Evolutionary conservation across 176 grass and related monocot genomes (phyloP), one percentile per base, ranked within the genome.

Genomic region (Juncus effusus): DNA sequence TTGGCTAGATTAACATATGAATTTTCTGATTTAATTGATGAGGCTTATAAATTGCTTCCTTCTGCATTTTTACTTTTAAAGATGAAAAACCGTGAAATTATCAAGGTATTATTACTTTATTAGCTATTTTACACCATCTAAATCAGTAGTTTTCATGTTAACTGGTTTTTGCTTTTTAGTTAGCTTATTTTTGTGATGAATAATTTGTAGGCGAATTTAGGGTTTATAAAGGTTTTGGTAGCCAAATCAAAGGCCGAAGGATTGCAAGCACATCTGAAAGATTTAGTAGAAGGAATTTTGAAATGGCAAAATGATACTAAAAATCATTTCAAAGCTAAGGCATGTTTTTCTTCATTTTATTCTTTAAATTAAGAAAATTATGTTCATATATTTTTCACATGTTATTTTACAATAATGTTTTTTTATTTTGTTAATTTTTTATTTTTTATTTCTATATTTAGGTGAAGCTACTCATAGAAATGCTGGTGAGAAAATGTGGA

Each of bases 401-500:
- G 19, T 36, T 37, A 40, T 11, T 73, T 38, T 63, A 3, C 56
- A 62, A 14, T 59, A 69, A 1, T 28, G 19, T 28, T 28, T 28
- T 1, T 28, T 28, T 1, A 28, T 55, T 61, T 40, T 10, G 53
- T 75, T n/a, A 36, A 28, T 28, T 28, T 28, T 0, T 28, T 28
- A 28, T 36, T 45, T 6, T 74, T 19, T 81, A 10, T 54, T 59
- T 51, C 36, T 75, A 19, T 59, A 44, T 51, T 40, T 61, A 97
- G 93, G 84, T 97, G 13, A 97, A 97, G 64, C 79, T 87, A 72
- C 79, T 97, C 15, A 44, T 97, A 70, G 93, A 89, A 64, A 91
- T 97, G 90, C 88, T 97, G 2, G 83, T 97, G 49, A 89, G 67
- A 55, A 97, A 92, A 89, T 97, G 93, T 82, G 93, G 93, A 57